Base-by-base conservation (phyloP, 2,329 filamentous ascomycete species). In the Sporothrix globosa region DNA sequence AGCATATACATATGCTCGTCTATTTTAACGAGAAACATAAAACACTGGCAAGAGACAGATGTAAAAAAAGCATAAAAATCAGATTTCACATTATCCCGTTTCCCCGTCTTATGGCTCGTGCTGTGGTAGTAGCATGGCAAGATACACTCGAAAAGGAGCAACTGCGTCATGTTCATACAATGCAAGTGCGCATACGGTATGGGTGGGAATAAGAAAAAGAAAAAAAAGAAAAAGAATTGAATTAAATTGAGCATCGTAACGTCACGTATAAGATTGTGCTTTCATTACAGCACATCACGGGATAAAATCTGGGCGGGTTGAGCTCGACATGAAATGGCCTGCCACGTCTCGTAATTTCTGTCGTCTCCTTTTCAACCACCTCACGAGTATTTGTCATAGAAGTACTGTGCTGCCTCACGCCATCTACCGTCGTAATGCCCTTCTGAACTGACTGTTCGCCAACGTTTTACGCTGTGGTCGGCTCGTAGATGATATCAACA, bases 401-500 rank as follows among this genome's bases (percentile, higher is more conserved):
- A n/a, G 14, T 17, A 14, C 44, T 14, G 46, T n/a, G 17, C 46
- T 48, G 3, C 7, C 17, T 1, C 46, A n/a, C 46, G 4, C 17
- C 48, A 50, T 50, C 17, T 50, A 19, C 6, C 17, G 14, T 19
- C 17, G 44, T 17, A 17, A 13, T 9, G 30, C 50, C 21, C 27
- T 39, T 34, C 19, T 39, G 44, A 4, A 56, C 3, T 67, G 24
- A 19, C 72, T 52, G n/a, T 2, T 53, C 50, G 21, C 9, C 21
- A 24, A 4, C 14, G 14, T 4, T 50, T 21, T 50, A 65, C 9
- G 41, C 27, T 11, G 30, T 30, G 52, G 71, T 71, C 52, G 67
- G 60, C 71, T 79, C 77, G 72, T 78, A 79, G 46, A 76, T 69
- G 50, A 82, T 75, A 67, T 78, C 74, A 65, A 81, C 75, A 6